Evolutionary conservation across 176 grass and related monocot species (phyloP).

Genomic region (Alopecurus myosuroides): DNA sequence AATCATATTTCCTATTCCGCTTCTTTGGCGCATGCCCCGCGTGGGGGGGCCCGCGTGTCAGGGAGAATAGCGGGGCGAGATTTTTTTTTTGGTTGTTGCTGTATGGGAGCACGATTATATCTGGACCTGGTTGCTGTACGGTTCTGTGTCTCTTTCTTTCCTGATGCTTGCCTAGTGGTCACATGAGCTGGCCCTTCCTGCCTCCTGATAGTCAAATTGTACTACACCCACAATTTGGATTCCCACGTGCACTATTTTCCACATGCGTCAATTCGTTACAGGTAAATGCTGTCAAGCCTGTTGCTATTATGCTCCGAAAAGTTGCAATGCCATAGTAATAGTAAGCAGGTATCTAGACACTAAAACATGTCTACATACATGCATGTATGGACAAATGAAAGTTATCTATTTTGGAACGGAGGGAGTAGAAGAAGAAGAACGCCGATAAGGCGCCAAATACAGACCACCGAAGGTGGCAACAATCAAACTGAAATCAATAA

Average conservation of each 20-base stretch:
- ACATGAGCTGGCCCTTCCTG: not conserved
- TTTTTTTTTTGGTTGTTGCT: constrained; percentile 23
- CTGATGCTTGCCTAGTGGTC: not conserved
- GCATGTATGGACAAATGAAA: too few relatives aligned
- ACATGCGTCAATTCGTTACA: not conserved
- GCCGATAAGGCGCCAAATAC: too few relatives aligned
- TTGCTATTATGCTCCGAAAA: not conserved
- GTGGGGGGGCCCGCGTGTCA: not conserved
- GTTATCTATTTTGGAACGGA: too few relatives aligned
- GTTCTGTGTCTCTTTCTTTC: not conserved
- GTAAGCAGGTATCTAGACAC: too few relatives aligned
- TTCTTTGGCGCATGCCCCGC: not conserved
- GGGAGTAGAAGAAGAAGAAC: too few relatives aligned
- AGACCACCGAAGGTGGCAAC: too few relatives aligned
- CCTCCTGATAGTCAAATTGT: not conserved
- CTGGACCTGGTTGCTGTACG: constrained; percentile 21
- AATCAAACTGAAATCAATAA: too few relatives aligned
- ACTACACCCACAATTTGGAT: not conserved
- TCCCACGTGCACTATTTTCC: not conserved
- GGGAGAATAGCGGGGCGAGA: not conserved
- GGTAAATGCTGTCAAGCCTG: not conserved
- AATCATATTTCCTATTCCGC: not conserved
- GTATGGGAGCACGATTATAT: not conserved
- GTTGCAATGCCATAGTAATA: not conserved
- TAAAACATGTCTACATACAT: too few relatives aligned